Evolutionary conservation across 371 early-diverging fungal species (phyloP).

Genomic region (Homolaphlyctis polyrhiza): DNA sequence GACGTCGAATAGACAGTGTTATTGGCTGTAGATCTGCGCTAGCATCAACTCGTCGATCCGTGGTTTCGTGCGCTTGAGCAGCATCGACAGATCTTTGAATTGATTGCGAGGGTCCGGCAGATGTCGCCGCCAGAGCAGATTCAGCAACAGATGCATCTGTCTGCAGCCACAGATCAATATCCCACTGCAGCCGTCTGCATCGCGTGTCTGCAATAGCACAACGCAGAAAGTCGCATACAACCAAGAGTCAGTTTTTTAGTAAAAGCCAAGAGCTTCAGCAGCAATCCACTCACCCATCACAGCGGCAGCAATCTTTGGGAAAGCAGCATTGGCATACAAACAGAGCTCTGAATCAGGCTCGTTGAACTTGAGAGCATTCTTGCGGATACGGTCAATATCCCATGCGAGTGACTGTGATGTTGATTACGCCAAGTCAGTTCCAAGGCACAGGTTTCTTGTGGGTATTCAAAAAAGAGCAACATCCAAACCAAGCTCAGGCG

Average conservation of each 20-base stretch:
- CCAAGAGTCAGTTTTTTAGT: too few species aligned
- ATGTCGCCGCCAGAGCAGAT: too few species aligned
- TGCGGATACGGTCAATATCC: constrained; percentile 11
- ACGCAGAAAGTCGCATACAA: too few species aligned
- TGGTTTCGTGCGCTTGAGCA: too few species aligned
- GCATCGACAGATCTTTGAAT: too few species aligned
- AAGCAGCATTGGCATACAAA: neutral
- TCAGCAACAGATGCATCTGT: neutral
- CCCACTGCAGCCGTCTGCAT: neutral
- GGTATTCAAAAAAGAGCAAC: neutral
- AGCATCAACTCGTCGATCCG: too few species aligned
- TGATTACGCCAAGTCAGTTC: neutral
- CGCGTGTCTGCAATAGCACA: neutral
- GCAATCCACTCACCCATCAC: neutral
- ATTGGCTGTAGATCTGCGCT: too few species aligned
- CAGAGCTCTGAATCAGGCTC: constrained; percentile 8
- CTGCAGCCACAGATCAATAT: neutral
- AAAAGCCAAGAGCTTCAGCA: too few species aligned
- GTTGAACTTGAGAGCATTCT: constrained; percentile 17
- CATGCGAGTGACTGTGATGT: constrained; percentile 9
- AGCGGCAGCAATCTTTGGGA: neutral
- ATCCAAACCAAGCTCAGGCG: neutral
- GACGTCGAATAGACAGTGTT: too few species aligned
- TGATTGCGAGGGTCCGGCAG: too few species aligned
- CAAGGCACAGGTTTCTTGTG: neutral